Evolutionary conservation across 176 grass and related monocot genomes (phyloP), one percentile per base, ranked within the genome.

Genomic region (Raddia distichophylla): DNA sequence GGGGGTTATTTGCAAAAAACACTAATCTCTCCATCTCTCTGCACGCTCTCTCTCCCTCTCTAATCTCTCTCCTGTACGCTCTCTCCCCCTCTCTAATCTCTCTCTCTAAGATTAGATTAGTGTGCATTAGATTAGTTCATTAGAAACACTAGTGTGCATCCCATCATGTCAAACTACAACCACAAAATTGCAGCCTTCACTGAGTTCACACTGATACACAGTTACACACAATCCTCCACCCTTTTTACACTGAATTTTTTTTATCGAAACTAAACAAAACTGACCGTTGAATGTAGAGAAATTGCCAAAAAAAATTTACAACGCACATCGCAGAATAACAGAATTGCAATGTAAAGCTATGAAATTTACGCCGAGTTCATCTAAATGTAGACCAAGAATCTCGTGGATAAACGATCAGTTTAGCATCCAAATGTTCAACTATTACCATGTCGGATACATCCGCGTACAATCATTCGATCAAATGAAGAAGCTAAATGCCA

Each of bases 291-390:
- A 14, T 69, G 14, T 77, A 74, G 9, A 79, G 43, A 8, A 52
- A 59, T 50, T 45, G 16, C 6, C 16, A n/a, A n/a, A 37, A 55
- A n/a, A 7, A 50, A 27, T 64, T 60, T 59, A 35, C 58, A 13
- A 42, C 51, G n/a, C 4, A 12, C 44, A 73, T 52, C 43, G 58
- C 4, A 74, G 11, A 8, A 42, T 35, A 82, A 47, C 48, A 35
- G 59, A 73, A 62, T 7, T 57, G 10, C 37, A 78, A 44, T 87
- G 53, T 33, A 20, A 40, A 49, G 20, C 9, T 35, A 22, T 2
- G 15, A 32, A n/a, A n/a, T 71, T 63, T 82, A 73, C 7, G 69
- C 17, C 60, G 10, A 71, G 19, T 1, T 64, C 51, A 67, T 68
- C 53, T 43, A n/a, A n/a, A n/a, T n/a, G n/a, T n/a, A 60, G 69